phyloP scores from a whole-genome alignment of 2,329 filamentous ascomycete genomes.

The Trichoderma guizhouense region DNA sequence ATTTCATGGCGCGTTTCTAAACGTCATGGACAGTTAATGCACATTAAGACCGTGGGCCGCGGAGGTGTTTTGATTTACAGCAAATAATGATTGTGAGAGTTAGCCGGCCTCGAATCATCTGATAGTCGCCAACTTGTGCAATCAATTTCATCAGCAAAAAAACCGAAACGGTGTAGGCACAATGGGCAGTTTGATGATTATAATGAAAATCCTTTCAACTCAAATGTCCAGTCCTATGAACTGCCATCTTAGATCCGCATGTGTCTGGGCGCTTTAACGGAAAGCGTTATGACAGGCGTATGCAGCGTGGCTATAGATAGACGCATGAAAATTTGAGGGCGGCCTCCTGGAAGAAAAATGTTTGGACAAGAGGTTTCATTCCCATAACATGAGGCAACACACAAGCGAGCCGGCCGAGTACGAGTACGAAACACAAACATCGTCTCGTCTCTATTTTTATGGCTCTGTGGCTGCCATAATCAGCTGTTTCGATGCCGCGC shows the following conservation, averaged over 20 bases:
- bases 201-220: not conserved
- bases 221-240: no score
- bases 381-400: not conserved
- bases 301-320: not conserved
- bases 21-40: not conserved
- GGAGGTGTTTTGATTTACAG: not conserved
- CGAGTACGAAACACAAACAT: not conserved
- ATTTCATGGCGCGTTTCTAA: fast-evolving
- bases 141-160: not conserved
- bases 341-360: not conserved
- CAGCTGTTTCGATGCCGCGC: constrained; percentile 10
- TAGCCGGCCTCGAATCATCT: not conserved
- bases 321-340: not conserved
- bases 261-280: not conserved
- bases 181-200: not conserved
- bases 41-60: not conserved
- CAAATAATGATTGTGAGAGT: not conserved
- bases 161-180: not conserved
- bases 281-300: not conserved
- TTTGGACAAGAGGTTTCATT: not conserved
- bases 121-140: not conserved
- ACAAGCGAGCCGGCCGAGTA: not conserved
- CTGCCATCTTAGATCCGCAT: not conserved
- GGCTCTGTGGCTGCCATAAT: not conserved
- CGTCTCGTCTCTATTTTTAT: not conserved